These are phyloP conservation scores for Lagenidium giganteum DNA, from an alignment of 352 stramenopile genomes.

Conservation along the genomic window DNA sequence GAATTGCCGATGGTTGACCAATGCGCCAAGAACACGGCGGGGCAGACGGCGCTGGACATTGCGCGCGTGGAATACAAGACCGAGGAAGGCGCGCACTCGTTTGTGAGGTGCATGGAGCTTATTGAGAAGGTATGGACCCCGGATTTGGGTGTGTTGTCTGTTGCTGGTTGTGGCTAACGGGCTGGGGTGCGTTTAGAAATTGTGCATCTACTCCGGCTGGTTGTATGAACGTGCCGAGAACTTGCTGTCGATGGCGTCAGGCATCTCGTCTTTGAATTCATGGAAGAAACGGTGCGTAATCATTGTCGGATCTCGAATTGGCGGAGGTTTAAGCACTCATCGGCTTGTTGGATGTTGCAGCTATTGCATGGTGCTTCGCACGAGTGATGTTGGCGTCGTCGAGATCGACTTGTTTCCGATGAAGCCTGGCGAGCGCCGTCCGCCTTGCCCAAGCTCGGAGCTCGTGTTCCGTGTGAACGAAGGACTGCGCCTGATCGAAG, in stretches of 20 bases:
- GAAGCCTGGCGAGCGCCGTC: slow-evolving; percentile 64
- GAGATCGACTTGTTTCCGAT: slow-evolving; percentile 83
- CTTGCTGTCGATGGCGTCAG: slow-evolving; percentile 68
- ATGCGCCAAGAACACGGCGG: slow-evolving; percentile 40
- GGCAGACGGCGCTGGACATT: slow-evolving; percentile 67
- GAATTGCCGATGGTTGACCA: slow-evolving; percentile 41
- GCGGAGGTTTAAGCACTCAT: neutral
- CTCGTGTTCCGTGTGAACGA: no score
- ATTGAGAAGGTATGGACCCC: slow-evolving; percentile 87
- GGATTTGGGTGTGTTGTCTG: neutral
- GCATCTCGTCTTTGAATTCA: slow-evolving; percentile 65
- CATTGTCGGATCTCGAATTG: no score
- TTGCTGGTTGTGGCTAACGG: neutral
- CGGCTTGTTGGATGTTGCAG: slow-evolving; percentile 18
- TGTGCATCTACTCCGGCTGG: slow-evolving; percentile 79
- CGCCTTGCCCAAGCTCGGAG: slow-evolving; percentile 60
- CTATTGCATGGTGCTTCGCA: slow-evolving; percentile 73
- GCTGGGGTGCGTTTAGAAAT: no score
- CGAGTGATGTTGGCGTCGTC: slow-evolving; percentile 39
- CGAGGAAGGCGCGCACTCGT: slow-evolving; percentile 28
- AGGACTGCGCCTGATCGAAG: no score
- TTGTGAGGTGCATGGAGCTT: slow-evolving; percentile 68
- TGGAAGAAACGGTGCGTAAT: slow-evolving; percentile 77
- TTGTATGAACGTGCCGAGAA: slow-evolving; percentile 80
- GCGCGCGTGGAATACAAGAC: slow-evolving; percentile 49